Conservation (phyloP, 2,329 filamentous ascomycete species). For the Hysterium pulicare region DNA sequence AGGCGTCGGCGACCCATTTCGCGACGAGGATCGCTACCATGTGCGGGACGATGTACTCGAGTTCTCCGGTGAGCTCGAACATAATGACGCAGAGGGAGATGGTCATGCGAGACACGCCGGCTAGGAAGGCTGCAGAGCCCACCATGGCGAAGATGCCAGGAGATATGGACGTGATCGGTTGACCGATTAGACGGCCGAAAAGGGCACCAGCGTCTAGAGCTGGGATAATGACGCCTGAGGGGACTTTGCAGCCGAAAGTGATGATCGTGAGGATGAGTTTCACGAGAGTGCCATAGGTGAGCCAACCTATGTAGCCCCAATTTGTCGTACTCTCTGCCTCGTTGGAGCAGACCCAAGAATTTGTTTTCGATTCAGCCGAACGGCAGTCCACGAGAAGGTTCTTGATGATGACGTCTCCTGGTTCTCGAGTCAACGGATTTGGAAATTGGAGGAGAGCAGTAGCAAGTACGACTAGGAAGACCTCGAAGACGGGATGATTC, state of each 20-base stretch:
- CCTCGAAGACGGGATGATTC: constrained; percentile 54
- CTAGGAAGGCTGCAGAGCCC: constrained; percentile 56
- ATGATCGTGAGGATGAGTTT: constrained; percentile 57
- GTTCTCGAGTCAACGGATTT: constrained; percentile 53
- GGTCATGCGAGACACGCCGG: constrained; percentile 58
- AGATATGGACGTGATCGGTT: constrained; percentile 45
- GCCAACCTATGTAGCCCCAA: constrained; percentile 48
- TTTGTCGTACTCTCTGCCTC: constrained; percentile 38
- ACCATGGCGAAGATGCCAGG: constrained; percentile 61
- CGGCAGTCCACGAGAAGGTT: constrained; percentile 56
- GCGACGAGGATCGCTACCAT: constrained; percentile 60
- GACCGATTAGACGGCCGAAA: constrained; percentile 54
- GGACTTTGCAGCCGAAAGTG: constrained; percentile 60
- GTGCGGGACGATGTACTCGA: constrained; percentile 56
- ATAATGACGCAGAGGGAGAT: constrained; percentile 59
- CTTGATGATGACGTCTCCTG: constrained; percentile 56
- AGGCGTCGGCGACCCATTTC: constrained; percentile 57
- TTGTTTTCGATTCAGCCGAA: constrained; percentile 20
- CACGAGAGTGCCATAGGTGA: constrained; percentile 52
- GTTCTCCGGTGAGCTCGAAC: constrained; percentile 58
- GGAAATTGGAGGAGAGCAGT: constrained; percentile 57
- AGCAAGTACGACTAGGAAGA: constrained; percentile 52
- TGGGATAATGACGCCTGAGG: constrained; percentile 60
- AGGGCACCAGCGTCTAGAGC: constrained; percentile 57
- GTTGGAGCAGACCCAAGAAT: constrained; percentile 51